phyloP scores from a whole-genome alignment of 2,329 filamentous ascomycete species.

The Botrytis tulipae region DNA sequence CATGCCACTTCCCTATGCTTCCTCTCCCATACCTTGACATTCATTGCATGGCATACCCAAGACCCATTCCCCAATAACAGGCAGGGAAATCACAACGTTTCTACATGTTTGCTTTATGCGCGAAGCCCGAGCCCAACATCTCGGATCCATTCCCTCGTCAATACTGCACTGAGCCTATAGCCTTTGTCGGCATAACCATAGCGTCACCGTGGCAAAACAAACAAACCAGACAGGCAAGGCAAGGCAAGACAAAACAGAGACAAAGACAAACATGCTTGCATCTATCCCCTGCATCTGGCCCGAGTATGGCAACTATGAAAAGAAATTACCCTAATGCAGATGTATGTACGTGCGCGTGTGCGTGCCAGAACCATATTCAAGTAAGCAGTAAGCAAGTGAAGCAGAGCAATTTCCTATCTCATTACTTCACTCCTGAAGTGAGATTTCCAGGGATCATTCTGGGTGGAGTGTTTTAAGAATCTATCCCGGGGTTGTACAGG shows the following conservation, averaged over 20 bases:
- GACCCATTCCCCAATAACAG: neutral
- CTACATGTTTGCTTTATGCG: conserved; percentile 5
- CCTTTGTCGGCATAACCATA: conserved; percentile 2
- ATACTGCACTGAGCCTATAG: neutral
- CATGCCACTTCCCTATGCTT: conserved; percentile 16
- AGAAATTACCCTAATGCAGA: conserved; percentile 15
- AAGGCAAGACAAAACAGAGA: neutral
- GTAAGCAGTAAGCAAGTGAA: neutral
- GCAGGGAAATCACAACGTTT: neutral
- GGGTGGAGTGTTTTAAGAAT: neutral
- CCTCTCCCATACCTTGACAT: neutral
- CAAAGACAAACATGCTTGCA: conserved; percentile 13
- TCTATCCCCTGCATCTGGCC: neutral
- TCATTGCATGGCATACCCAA: neutral
- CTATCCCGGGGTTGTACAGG: conserved; percentile 6
- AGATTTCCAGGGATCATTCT: neutral
- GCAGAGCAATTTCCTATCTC: conserved; percentile 7
- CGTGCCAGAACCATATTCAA: conserved; percentile 18
- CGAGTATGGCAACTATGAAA: conserved; percentile 1
- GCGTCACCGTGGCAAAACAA: conserved; percentile 1
- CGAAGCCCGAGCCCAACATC: conserved; percentile 8
- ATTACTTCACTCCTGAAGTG: neutral
- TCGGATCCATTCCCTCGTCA: neutral
- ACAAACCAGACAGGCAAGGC: neutral
- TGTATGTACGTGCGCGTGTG: conserved; percentile 10